Evolutionary conservation across 345 rosid species (phyloP), one percentile per base, ranked within the genome.

Genomic region (Clausena lansium): DNA sequence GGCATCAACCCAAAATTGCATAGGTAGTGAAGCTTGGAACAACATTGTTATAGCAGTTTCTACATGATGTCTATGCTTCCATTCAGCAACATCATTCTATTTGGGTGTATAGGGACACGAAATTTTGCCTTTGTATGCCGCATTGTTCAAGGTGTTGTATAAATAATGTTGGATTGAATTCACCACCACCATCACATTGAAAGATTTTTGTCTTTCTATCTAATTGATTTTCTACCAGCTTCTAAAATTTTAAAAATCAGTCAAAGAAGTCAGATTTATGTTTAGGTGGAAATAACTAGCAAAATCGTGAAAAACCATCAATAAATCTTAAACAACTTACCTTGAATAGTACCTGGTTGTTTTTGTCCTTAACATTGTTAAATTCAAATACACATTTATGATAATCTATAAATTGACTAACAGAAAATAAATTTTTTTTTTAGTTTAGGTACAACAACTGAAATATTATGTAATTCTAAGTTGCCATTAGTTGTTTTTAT

Each of bases 121-220:
- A 1, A 74, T 5, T 28, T 74, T 45, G 2, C n/a, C n/a, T 14
- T 2, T 22, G 27, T 10, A 25, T 60, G 1, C 57, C 67, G 36
- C 30, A 39, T 59, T 60, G 1, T 24, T 60, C 64, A n/a, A 60
- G 13, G 27, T 60, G 64, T 9, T 24, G 13, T 4, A 60, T 24
- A 11, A 60, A 27, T 2, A 4, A 25, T 10, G 0, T 9, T 59
- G 30, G 3, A 1, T 9, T 22, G 25, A 60, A 25, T 9, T 60
- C 28, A 2, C 6, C 0, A 5, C 77, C 50, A 3, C 78, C 63
- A 50, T 74, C 77, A 74, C 45, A 61, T 74, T 63, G 70, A 45
- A 63, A 74, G 27, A 8, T 63, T 10, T 74, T 20, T 0, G 50
- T 75, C 6, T 15, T 15, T 28, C 7, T 9, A 5, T 52, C 39